These are phyloP conservation scores for Astrephomene gubernaculifera DNA, from an alignment of 139 green algal species.

Conservation along the genomic window DNA sequence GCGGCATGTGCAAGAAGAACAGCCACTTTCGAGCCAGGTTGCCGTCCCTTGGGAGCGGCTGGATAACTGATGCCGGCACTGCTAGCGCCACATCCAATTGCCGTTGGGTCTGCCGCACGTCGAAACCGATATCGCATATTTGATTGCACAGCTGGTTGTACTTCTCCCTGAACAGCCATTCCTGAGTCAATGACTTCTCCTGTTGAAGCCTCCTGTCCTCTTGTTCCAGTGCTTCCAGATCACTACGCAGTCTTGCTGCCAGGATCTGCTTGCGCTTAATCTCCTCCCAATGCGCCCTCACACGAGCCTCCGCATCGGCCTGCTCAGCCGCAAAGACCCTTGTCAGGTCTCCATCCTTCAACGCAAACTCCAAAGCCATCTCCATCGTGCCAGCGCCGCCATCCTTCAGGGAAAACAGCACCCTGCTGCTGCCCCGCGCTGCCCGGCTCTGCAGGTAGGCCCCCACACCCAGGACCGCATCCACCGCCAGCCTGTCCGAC, in stretches of 20 bases:
- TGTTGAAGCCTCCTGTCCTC: too few relatives aligned
- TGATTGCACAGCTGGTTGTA: too few relatives aligned
- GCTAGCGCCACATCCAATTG: too few relatives aligned
- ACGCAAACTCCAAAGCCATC: constrained; percentile 44
- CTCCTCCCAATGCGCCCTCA: constrained; percentile 52
- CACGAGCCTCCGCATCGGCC: constrained; percentile 26
- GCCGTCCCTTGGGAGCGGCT: constrained; percentile 51
- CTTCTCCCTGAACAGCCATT: too few relatives aligned
- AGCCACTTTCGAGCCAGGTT: constrained; percentile 46
- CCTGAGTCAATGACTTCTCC: too few relatives aligned
- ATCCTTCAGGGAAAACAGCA: constrained; percentile 42
- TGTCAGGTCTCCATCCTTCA: background rate
- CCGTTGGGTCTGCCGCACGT: too few relatives aligned
- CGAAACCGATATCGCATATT: too few relatives aligned
- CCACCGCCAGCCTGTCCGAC: constrained; percentile 35
- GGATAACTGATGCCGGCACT: constrained; percentile 52
- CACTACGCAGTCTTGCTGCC: too few relatives aligned
- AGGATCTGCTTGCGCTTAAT: constrained; percentile 57
- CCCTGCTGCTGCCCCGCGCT: background rate
- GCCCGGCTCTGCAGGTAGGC: constrained; percentile 53
- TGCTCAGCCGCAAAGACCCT: constrained; percentile 33
- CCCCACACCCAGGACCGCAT: constrained; percentile 53
- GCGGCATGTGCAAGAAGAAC: constrained; percentile 68
- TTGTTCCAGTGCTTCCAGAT: background rate
- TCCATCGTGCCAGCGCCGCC: constrained; percentile 44